Conservation (phyloP, 2,329 filamentous ascomycete species). For the Zymoseptoria brevis region DNA sequence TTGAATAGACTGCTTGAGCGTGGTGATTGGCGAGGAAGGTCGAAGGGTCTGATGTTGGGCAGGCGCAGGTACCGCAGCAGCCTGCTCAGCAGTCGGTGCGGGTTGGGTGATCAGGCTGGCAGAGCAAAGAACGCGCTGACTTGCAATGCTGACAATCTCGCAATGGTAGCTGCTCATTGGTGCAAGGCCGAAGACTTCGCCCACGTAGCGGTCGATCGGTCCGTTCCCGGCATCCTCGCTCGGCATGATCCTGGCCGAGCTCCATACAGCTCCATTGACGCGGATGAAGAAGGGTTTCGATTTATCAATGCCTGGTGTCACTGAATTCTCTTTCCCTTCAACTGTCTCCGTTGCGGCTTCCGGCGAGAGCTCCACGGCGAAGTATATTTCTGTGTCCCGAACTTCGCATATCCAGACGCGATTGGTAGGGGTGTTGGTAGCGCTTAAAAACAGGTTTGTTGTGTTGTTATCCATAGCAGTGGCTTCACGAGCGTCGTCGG, state of each 20-base stretch:
- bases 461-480: conserved; percentile 65
- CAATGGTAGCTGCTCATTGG: conserved; percentile 69
- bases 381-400: conserved; percentile 68
- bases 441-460: conserved; percentile 58
- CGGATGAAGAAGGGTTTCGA: conserved; percentile 71
- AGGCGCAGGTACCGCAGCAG: conserved; percentile 42
- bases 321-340: conserved; percentile 32
- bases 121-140: conserved; percentile 59
- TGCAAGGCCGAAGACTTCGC: conserved; percentile 59
- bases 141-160: conserved; percentile 64
- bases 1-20: conserved; percentile 66
- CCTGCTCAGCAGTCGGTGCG: conserved; percentile 51
- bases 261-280: conserved; percentile 73
- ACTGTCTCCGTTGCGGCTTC: conserved; percentile 18
- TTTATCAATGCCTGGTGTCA: conserved; percentile 49
- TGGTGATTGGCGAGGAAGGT: conserved; percentile 69
- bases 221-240: conserved; percentile 24
- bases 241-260: conserved; percentile 61
- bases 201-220: conserved; percentile 54
- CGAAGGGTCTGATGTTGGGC: conserved; percentile 57
- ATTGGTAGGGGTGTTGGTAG: conserved; percentile 46
- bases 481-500: conserved; percentile 64
- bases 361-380: conserved; percentile 38
- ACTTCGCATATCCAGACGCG: conserved; percentile 78
- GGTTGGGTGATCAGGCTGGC: conserved; percentile 62